Evolutionary conservation across 768 basidiomycete genomes (phyloP).

Genomic region (Mycena metata): DNA sequence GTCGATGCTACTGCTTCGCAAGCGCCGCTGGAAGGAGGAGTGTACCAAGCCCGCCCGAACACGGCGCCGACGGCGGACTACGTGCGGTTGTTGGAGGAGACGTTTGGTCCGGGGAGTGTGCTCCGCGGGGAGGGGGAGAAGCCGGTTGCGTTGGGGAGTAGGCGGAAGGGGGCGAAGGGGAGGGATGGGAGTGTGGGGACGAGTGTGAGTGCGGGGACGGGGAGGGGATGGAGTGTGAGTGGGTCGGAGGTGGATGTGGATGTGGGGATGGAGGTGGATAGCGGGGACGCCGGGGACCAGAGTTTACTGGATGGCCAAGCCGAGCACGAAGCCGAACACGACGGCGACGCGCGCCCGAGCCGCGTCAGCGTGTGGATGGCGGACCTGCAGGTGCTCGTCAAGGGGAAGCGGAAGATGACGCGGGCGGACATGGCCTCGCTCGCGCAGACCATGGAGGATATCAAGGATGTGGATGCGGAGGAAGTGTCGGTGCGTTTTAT

Average conservation of each 20-base stretch:
- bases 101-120: conserved; percentile 30
- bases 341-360: background rate
- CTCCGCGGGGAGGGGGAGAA: conserved; percentile 28
- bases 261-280: background rate
- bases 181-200: background rate
- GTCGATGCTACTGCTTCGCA: background rate
- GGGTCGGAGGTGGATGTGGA: conserved; percentile 10
- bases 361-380: conserved; percentile 17
- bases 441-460: background rate
- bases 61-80: conserved; percentile 30
- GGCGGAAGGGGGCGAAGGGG: background rate
- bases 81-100: conserved; percentile 26
- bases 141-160: background rate
- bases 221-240: background rate
- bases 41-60: conserved; percentile 6
- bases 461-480: conserved; percentile 9
- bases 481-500: conserved; percentile 15
- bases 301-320: no score
- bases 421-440: conserved; percentile 20
- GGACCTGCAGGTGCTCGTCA: conserved; percentile 20
- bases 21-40: background rate
- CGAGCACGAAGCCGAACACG: background rate
- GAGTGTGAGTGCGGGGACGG: background rate
- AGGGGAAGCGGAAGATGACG: conserved; percentile 18
- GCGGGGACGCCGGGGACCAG: background rate